phyloP scores from a whole-genome alignment of 805 yeast genomes.

The Kluyveromyces dobzhanskii region DNA sequence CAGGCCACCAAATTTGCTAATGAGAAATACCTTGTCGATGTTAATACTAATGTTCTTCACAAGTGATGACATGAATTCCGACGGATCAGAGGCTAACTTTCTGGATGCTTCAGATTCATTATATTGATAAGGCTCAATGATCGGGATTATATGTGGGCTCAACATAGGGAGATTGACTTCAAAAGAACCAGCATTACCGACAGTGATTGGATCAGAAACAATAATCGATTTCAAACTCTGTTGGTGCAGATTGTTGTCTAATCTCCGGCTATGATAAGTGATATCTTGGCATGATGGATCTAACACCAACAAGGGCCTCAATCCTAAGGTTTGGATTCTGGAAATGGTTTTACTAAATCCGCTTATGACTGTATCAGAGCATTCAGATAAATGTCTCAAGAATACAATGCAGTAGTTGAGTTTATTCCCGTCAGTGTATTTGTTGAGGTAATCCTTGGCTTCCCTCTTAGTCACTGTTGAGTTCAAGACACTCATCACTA shows the following conservation, averaged over 20 bases:
- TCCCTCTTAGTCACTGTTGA: slow-evolving; percentile 93
- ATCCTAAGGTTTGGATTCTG: slow-evolving; percentile 39
- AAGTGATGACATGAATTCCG: slow-evolving; percentile 27
- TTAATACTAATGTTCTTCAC: slow-evolving; percentile 30
- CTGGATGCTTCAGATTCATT: slow-evolving; percentile 43
- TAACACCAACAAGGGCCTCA: slow-evolving; percentile 61
- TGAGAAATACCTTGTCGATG: slow-evolving; percentile 72
- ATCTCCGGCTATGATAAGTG: slow-evolving; percentile 14
- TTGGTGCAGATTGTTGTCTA: slow-evolving; percentile 18
- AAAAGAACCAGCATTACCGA: slow-evolving; percentile 10
- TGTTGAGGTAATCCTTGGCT: slow-evolving; percentile 69
- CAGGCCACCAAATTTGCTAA: slow-evolving; percentile 83
- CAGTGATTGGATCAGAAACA: slow-evolving; percentile 18
- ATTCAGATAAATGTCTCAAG: slow-evolving; percentile 17
- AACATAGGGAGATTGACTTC: slow-evolving; percentile 22
- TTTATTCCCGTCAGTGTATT: slow-evolving; percentile 38
- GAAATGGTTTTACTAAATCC: slow-evolving; percentile 19
- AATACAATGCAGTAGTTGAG: slow-evolving; percentile 23
- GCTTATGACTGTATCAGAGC: slow-evolving; percentile 6
- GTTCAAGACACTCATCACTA: slow-evolving; percentile 75
- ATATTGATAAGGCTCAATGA: slow-evolving; percentile 56
- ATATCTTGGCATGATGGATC: slow-evolving; percentile 28
- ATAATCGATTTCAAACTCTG: slow-evolving; percentile 21
- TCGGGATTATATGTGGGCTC: slow-evolving; percentile 31
- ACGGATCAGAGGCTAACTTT: slow-evolving; percentile 32